Evolutionary conservation across 768 basidiomycete species (phyloP).

Genomic region (Gyrodon lividus): DNA sequence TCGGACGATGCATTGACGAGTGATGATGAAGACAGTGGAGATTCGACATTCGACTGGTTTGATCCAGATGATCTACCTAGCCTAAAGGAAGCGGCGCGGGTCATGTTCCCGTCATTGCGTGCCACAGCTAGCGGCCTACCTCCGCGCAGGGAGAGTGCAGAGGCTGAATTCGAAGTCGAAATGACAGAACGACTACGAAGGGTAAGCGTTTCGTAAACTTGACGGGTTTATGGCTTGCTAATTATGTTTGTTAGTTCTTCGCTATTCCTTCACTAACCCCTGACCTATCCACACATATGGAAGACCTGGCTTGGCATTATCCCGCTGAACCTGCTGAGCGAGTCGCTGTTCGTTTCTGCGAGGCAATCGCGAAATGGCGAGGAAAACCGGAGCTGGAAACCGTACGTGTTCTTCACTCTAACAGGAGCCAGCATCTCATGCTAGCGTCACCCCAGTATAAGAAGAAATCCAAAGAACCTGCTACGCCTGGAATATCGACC

Average conservation of each 20-base stretch:
- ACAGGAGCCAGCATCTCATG: slow-evolving; percentile 19
- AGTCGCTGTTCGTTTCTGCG: slow-evolving; percentile 74
- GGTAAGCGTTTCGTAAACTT: slow-evolving; percentile 42
- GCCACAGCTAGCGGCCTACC: slow-evolving; percentile 24
- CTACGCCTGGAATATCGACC: slow-evolving; percentile 35
- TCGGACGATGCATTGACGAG: slow-evolving; percentile 25
- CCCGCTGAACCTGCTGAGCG: slow-evolving; percentile 82
- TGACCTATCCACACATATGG: slow-evolving; percentile 78
- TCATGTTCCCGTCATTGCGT: slow-evolving; percentile 64
- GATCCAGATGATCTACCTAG: slow-evolving; percentile 78
- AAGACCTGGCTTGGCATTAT: slow-evolving; percentile 67
- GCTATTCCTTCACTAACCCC: slow-evolving; percentile 69
- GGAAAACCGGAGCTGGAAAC: slow-evolving; percentile 84
- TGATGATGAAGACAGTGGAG: slow-evolving; percentile 33
- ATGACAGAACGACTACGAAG: slow-evolving; percentile 70
- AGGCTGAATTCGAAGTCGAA: slow-evolving; percentile 71
- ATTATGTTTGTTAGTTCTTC: slow-evolving; percentile 57
- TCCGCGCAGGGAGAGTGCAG: slow-evolving; percentile 46
- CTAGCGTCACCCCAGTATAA: slow-evolving; percentile 49
- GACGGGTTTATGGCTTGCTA: not conserved
- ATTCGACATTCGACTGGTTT: slow-evolving; percentile 51
- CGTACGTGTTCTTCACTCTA: slow-evolving; percentile 34
- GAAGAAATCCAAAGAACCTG: slow-evolving; percentile 40
- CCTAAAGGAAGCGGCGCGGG: slow-evolving; percentile 59
- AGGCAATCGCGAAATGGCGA: slow-evolving; percentile 79